Conservation (phyloP, 2,329 filamentous ascomycete species). For the Fusarium redolens region DNA sequence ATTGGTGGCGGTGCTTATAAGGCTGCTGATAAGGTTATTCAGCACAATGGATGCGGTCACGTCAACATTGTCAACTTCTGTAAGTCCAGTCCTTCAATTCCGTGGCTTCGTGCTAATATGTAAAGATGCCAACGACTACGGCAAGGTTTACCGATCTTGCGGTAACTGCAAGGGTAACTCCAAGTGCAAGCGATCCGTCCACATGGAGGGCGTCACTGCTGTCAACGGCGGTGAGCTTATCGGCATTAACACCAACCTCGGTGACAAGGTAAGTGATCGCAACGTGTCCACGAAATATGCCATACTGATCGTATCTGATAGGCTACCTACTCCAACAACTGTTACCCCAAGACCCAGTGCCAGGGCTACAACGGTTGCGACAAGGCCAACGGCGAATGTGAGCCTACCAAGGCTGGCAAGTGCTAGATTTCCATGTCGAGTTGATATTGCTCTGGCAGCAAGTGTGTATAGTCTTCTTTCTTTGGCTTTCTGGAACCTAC, state of each 20-base stretch:
- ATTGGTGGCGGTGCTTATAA: slow-evolving; percentile 58
- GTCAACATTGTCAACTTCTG: slow-evolving; percentile 52
- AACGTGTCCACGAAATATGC: fast-evolving
- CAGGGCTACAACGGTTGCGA: slow-evolving; percentile 48
- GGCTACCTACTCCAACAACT: slow-evolving; percentile 48
- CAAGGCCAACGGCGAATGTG: slow-evolving; percentile 45
- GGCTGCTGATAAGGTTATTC: slow-evolving; percentile 59
- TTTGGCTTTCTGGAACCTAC: fast-evolving
- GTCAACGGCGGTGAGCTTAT: slow-evolving; percentile 54
- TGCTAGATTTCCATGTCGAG: fast-evolving
- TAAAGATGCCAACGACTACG: slow-evolving; percentile 56
- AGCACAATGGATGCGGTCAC: slow-evolving; percentile 60
- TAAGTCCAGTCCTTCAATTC: not conserved
- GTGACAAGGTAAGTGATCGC: slow-evolving; percentile 29
- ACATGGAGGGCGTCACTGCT: slow-evolving; percentile 56
- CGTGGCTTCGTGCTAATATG: too few species aligned
- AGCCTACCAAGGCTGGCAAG: slow-evolving; percentile 43
- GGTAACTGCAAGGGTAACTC: slow-evolving; percentile 47
- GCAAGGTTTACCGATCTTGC: slow-evolving; percentile 53
- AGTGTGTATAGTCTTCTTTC: not conserved
- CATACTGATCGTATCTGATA: fast-evolving
- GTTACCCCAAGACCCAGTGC: slow-evolving; percentile 45
- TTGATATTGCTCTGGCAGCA: not conserved
- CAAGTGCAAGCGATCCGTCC: slow-evolving; percentile 53
- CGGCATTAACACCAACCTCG: slow-evolving; percentile 56